These are phyloP conservation scores for Panus rudis DNA, from an alignment of 768 basidiomycete species.

Conservation along the genomic window DNA sequence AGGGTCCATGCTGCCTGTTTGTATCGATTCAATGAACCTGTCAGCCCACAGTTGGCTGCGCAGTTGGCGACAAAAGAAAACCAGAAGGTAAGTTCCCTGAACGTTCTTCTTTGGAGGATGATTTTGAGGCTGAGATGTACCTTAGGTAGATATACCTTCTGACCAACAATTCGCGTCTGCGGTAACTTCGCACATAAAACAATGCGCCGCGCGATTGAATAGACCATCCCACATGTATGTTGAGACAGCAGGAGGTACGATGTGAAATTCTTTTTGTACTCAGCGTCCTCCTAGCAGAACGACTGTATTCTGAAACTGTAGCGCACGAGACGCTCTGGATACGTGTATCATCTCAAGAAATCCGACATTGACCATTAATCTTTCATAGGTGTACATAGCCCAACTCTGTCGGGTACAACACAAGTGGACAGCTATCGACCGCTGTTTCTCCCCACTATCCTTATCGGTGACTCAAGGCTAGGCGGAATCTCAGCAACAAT, in stretches of 20 bases:
- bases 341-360: no score
- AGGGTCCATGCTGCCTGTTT: slow-evolving; percentile 62
- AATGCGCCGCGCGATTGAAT: slow-evolving; percentile 33
- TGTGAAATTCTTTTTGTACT: no score
- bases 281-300: no score
- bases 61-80: slow-evolving; percentile 32
- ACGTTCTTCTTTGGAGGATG: no score
- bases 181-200: slow-evolving; percentile 54
- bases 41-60: slow-evolving; percentile 90
- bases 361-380: background rate
- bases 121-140: background rate
- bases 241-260: slow-evolving; percentile 93
- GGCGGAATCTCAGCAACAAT: slow-evolving; percentile 94
- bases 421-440: slow-evolving; percentile 85
- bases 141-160: slow-evolving; percentile 39
- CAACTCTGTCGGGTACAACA: slow-evolving; percentile 72
- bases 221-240: slow-evolving; percentile 61
- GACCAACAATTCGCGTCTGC: slow-evolving; percentile 62
- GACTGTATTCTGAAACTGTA: no score
- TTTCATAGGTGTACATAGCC: slow-evolving; percentile 80
- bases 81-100: slow-evolving; percentile 21
- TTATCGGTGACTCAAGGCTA: slow-evolving; percentile 83
- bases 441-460: slow-evolving; percentile 78
- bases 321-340: background rate
- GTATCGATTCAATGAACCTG: slow-evolving; percentile 79